Percentiles rank a stretch among this genome's conserved stretches.
Evolutionary conservation across 345 rosid genomes (phyloP).

Genomic region (Lumnitzera racemosa): DNA sequence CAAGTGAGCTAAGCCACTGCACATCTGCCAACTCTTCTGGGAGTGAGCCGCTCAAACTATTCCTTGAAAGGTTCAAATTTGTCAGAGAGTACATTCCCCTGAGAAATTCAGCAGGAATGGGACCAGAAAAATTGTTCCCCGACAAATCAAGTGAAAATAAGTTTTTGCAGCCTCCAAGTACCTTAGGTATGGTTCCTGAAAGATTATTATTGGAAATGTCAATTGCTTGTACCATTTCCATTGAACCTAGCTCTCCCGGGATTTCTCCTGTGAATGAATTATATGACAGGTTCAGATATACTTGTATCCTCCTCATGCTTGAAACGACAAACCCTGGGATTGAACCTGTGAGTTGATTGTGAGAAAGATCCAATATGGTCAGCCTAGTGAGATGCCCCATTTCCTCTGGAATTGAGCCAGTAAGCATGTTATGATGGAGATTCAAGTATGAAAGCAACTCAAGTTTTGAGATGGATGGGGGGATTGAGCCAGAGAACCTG

Average conservation of each 20-base stretch:
- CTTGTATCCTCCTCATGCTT: slow-evolving; percentile 41
- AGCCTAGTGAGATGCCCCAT: slow-evolving; percentile 38
- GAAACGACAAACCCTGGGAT: slow-evolving; percentile 38
- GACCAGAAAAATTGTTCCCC: slow-evolving; percentile 52
- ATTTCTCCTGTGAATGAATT: slow-evolving; percentile 52
- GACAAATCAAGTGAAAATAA: slow-evolving; percentile 66
- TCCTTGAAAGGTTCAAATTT: slow-evolving; percentile 62
- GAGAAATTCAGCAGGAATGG: slow-evolving; percentile 36
- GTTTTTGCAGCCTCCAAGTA: slow-evolving; percentile 57
- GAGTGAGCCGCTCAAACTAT: slow-evolving; percentile 47
- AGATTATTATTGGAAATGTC: slow-evolving; percentile 68
- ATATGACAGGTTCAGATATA: slow-evolving; percentile 59
- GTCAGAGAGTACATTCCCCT: slow-evolving; percentile 29
- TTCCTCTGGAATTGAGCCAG: slow-evolving; percentile 63
- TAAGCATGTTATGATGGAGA: slow-evolving; percentile 54
- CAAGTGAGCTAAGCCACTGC: slow-evolving; percentile 45
- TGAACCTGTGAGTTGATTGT: slow-evolving; percentile 55
- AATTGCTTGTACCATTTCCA: slow-evolving; percentile 64
- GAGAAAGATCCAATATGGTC: slow-evolving; percentile 55
- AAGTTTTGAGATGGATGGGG: slow-evolving; percentile 43
- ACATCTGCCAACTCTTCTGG: slow-evolving; percentile 37
- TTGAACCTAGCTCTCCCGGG: slow-evolving; percentile 64
- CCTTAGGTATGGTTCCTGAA: slow-evolving; percentile 55
- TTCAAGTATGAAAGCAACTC: slow-evolving; percentile 44
- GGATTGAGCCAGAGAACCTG: slow-evolving; percentile 54